These are phyloP conservation scores for Plasmodium malariae DNA, from an alignment of 169 alveolate species.

Conservation along the genomic window DNA sequence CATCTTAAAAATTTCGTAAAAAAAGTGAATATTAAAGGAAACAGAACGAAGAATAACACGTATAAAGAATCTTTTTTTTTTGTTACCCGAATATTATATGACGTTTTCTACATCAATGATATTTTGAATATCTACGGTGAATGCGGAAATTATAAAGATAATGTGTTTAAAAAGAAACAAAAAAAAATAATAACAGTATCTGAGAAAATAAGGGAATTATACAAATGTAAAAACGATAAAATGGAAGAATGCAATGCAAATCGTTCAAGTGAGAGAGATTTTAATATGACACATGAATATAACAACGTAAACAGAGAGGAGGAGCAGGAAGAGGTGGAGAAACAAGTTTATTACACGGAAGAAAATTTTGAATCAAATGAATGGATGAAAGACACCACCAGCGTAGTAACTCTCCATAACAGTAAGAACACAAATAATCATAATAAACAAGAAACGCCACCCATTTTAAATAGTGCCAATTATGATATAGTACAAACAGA, in stretches of 20 bases:
- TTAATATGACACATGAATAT: not conserved
- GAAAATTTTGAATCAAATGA: not conserved
- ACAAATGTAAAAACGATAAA: constrained; percentile 6
- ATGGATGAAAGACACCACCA: not conserved
- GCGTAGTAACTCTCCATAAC: not conserved
- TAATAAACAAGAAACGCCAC: not conserved
- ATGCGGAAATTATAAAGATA: constrained; percentile 1
- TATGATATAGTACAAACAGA: not conserved
- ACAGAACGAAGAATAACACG: constrained; percentile 7
- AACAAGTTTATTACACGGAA: not conserved
- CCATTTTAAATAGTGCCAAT: not conserved
- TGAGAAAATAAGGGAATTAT: not conserved
- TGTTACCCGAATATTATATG: constrained; percentile 42
- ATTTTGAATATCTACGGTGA: constrained; percentile 40
- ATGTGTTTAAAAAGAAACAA: not conserved
- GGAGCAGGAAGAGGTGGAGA: not conserved
- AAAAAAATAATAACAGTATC: not conserved
- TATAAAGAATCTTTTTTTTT: constrained; percentile 31
- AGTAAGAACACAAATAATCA: not conserved
- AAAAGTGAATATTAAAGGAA: constrained; percentile 24
- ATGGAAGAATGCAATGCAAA: too few species aligned
- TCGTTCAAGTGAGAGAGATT: too few species aligned
- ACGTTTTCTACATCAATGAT: constrained; percentile 38
- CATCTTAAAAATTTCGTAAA: constrained; percentile 25
- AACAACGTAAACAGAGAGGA: not conserved